Conservation (phyloP, 768 basidiomycete species). For the Trametes sanguinea region DNA sequence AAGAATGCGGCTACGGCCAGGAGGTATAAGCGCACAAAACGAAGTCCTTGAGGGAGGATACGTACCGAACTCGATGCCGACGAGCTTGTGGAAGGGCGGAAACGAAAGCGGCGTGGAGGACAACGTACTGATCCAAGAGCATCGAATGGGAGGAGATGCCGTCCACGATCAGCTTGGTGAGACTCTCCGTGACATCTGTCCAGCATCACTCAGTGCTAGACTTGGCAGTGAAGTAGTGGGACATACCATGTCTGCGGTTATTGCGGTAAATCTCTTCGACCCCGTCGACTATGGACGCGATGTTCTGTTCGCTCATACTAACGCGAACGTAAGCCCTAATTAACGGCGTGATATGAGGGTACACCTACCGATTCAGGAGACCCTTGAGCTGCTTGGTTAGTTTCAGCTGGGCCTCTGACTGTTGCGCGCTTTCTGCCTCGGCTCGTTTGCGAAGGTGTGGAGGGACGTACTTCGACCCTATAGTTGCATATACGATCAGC, state of each 20-base stretch:
- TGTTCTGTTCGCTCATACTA: constrained; percentile 91
- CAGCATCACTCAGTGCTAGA: neutral
- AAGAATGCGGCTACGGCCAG: constrained; percentile 70
- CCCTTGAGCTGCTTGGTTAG: constrained; percentile 82
- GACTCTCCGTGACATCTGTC: constrained; percentile 77
- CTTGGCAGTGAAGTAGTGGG: neutral
- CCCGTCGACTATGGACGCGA: constrained; percentile 68
- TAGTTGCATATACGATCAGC: neutral
- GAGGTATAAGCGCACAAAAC: neutral
- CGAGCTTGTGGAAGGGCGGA: constrained; percentile 76
- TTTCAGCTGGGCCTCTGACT: constrained; percentile 48
- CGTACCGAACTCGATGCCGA: constrained; percentile 89
- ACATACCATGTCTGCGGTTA: constrained; percentile 74
- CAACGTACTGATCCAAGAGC: constrained; percentile 86
- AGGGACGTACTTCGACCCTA: constrained; percentile 69
- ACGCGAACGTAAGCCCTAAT: neutral
- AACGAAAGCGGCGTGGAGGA: constrained; percentile 84
- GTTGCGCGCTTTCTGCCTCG: constrained; percentile 40
- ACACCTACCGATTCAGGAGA: constrained; percentile 74
- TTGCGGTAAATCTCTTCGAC: constrained; percentile 79
- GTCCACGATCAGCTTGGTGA: constrained; percentile 75
- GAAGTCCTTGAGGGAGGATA: constrained; percentile 2
- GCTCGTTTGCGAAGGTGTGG: constrained; percentile 65
- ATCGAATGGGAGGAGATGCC: constrained; percentile 81
- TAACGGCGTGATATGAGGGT: neutral